Evolutionary conservation across 2,329 filamentous ascomycete species (phyloP).

Genomic region (Apiospora arundinis): DNA sequence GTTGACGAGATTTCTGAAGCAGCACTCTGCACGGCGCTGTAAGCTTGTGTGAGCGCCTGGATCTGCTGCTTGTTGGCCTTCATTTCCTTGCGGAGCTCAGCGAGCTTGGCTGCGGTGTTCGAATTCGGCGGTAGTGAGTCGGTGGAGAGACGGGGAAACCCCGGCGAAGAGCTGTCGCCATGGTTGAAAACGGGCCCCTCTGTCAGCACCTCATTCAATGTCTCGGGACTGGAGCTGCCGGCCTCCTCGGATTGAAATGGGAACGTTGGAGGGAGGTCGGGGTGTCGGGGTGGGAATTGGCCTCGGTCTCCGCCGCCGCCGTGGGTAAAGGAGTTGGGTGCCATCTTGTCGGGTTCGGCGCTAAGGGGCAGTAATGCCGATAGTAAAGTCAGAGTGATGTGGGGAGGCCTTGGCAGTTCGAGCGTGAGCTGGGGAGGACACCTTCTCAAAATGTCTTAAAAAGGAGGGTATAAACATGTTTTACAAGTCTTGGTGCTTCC

Average conservation of each 20-base stretch:
- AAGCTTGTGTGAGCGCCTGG: slow-evolving; percentile 26
- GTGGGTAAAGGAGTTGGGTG: slow-evolving; percentile 7
- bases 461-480: background rate
- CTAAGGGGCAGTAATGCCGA: background rate
- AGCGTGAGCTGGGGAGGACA: background rate
- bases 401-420: background rate
- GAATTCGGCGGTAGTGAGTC: slow-evolving; percentile 21
- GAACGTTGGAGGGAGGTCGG: background rate
- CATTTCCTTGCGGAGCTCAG: slow-evolving; percentile 26
- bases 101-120: slow-evolving; percentile 24
- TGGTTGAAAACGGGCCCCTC: background rate
- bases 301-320: too few species aligned
- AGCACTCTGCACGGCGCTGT: slow-evolving; percentile 26
- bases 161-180: background rate
- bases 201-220: slow-evolving; percentile 25
- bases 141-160: slow-evolving; percentile 12
- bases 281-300: background rate
- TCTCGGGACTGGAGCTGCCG: slow-evolving; percentile 25
- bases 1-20: slow-evolving; percentile 25
- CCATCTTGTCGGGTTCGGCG: background rate
- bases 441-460: background rate
- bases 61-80: slow-evolving; percentile 27
- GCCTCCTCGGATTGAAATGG: background rate
- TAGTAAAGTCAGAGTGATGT: too few species aligned
- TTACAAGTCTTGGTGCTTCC: background rate